These are phyloP conservation scores for Salix dunnii DNA, from an alignment of 345 rosid species.

Conservation along the genomic window DNA sequence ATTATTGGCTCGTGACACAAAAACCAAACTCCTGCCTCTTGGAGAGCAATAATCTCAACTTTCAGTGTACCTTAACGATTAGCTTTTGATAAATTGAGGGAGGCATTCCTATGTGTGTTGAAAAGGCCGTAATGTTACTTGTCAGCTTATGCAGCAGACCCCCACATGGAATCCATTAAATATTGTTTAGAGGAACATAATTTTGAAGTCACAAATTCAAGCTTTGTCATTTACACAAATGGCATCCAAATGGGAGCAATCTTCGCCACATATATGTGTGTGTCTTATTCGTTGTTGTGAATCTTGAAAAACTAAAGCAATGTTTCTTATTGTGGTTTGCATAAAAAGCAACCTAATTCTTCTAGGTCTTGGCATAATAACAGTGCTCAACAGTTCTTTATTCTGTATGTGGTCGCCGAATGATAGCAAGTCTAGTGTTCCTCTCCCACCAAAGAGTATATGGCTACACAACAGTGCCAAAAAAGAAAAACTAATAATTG, in stretches of 20 bases:
- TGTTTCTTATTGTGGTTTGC: background rate
- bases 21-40: slow-evolving; percentile 38
- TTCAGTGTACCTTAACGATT: slow-evolving; percentile 7
- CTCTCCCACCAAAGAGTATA: background rate
- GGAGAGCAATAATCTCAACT: slow-evolving; percentile 34
- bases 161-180: slow-evolving; percentile 19
- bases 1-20: slow-evolving; percentile 47
- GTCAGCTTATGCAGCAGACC: slow-evolving; percentile 27
- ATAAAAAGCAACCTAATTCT: background rate
- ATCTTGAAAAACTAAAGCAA: background rate
- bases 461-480: background rate
- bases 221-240: background rate
- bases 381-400: background rate
- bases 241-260: background rate
- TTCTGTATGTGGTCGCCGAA: background rate
- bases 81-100: slow-evolving; percentile 16
- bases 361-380: background rate
- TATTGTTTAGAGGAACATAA: background rate
- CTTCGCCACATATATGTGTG: background rate
- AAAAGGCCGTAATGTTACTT: slow-evolving; percentile 20
- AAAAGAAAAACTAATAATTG: background rate
- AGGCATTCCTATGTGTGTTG: slow-evolving; percentile 9
- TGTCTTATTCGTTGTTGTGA: background rate
- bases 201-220: background rate
- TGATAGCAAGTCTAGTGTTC: background rate